phyloP scores from a whole-genome alignment of 1,284 basidiomycete genomes.

The Leccinum subrobustum region DNA sequence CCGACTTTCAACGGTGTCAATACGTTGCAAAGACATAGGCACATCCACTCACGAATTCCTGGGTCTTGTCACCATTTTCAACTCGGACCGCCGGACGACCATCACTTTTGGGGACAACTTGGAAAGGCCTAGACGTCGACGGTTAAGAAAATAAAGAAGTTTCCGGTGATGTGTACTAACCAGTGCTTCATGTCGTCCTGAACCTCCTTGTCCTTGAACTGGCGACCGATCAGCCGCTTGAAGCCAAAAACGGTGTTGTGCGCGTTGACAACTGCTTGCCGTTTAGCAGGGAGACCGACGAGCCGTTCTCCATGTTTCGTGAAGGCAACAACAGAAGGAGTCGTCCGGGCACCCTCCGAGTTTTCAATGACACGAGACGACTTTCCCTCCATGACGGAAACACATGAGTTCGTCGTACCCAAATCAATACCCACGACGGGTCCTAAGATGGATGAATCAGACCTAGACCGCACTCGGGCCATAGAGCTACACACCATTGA shows the following conservation, averaged over 20 bases:
- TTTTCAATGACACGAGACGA: constrained; percentile 96
- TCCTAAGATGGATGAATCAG: constrained; percentile 39
- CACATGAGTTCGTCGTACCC: constrained; percentile 91
- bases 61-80: constrained; percentile 70
- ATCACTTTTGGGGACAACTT: constrained; percentile 70
- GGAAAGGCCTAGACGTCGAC: constrained; percentile 64
- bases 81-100: constrained; percentile 78
- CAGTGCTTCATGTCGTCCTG: constrained; percentile 87
- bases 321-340: constrained; percentile 98
- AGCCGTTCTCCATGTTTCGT: constrained; percentile 93
- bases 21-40: neutral
- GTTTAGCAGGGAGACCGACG: constrained; percentile 95
- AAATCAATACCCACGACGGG: constrained; percentile 85
- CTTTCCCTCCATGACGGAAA: constrained; percentile 95
- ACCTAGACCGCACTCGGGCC: neutral
- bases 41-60: constrained; percentile 56
- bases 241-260: constrained; percentile 93
- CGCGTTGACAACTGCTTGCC: constrained; percentile 97
- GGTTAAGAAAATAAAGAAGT: neutral
- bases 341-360: constrained; percentile 95
- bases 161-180: constrained; percentile 33
- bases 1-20: constrained; percentile 46
- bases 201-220: constrained; percentile 92
- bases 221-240: constrained; percentile 95
- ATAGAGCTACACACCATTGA: constrained; percentile 52